These are phyloP conservation scores for Didymosphaeria variabile DNA, from an alignment of 2,329 filamentous ascomycete species.

Conservation along the genomic window DNA sequence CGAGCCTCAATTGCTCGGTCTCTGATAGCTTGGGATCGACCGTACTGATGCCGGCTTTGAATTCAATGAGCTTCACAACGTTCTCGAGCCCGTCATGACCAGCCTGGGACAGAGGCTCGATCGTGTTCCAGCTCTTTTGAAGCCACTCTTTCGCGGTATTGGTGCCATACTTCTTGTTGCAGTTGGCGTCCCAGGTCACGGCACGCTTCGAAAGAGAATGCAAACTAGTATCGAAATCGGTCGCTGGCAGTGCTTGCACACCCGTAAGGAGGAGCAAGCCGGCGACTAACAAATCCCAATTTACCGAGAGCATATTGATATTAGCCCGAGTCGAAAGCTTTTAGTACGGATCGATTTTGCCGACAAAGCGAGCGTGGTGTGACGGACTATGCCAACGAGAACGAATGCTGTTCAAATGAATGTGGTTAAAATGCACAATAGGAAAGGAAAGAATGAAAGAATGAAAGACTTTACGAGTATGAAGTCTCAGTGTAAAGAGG, in stretches of 20 bases:
- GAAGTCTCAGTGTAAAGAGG: not conserved
- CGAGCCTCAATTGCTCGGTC: not conserved
- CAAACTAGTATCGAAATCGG: not conserved
- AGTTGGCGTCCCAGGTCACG: not conserved
- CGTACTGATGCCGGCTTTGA: not conserved
- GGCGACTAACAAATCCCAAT: not conserved
- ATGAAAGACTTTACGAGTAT: not conserved
- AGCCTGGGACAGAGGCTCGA: not conserved
- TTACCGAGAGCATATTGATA: not conserved
- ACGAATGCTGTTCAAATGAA: not conserved
- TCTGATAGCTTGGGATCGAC: not conserved
- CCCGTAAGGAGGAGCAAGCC: not conserved
- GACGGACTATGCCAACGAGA: not conserved
- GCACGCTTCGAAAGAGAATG: not conserved
- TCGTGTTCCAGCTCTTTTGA: not conserved
- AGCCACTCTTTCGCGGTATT: conserved; percentile 1
- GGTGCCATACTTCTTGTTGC: not conserved
- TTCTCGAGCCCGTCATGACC: not conserved
- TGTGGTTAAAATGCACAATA: not conserved
- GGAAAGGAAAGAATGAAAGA: not conserved
- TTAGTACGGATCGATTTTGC: not conserved
- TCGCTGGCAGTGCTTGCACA: not conserved
- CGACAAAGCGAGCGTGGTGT: not conserved
- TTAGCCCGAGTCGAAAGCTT: not conserved
- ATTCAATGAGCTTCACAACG: not conserved